Conservation (phyloP, 169 alveolate species). For the Cyclospora cayetanensis region DNA sequence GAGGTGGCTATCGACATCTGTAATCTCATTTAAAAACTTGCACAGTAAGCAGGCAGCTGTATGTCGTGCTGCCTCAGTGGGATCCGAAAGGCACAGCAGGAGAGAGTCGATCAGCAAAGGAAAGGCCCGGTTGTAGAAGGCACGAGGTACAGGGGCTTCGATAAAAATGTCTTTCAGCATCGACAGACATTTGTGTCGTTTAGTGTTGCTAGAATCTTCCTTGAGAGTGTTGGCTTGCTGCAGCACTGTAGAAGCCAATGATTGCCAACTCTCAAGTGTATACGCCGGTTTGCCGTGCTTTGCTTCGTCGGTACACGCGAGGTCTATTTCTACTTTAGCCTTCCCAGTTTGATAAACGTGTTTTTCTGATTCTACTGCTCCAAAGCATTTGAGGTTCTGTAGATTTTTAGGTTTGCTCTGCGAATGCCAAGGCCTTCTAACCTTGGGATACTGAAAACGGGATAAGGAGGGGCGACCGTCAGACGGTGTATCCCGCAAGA, state of each 20-base stretch:
- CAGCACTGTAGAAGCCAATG: conserved; percentile 10
- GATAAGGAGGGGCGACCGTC: not conserved
- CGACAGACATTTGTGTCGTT: not conserved
- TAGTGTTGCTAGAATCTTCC: conserved; percentile 12
- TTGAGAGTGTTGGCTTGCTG: conserved; percentile 39
- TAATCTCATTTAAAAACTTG: conserved; percentile 14
- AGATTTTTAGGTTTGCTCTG: not conserved
- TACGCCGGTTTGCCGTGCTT: not conserved
- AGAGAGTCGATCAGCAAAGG: conserved; percentile 6
- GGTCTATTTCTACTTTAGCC: not conserved
- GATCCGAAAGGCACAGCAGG: conserved; percentile 53
- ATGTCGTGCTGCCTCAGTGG: conserved; percentile 19
- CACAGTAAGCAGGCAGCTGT: conserved; percentile 17
- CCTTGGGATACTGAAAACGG: conserved; percentile 31
- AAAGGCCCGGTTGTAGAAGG: conserved; percentile 27
- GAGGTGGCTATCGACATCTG: not conserved
- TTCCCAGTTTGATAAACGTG: not conserved
- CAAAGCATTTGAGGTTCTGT: not conserved
- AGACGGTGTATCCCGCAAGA: not conserved
- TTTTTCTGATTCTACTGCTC: too few species aligned
- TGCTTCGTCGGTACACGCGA: not conserved
- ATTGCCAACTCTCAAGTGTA: conserved; percentile 20
- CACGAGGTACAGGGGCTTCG: conserved; percentile 10
- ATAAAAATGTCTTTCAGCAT: not conserved
- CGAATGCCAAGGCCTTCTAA: not conserved